A percentile compares a stretch with the other conserved stretches of the same genome.
Evolutionary conservation across 176 grass and related monocot species (phyloP).

Genomic region (Miscanthus lutarioriparius): DNA sequence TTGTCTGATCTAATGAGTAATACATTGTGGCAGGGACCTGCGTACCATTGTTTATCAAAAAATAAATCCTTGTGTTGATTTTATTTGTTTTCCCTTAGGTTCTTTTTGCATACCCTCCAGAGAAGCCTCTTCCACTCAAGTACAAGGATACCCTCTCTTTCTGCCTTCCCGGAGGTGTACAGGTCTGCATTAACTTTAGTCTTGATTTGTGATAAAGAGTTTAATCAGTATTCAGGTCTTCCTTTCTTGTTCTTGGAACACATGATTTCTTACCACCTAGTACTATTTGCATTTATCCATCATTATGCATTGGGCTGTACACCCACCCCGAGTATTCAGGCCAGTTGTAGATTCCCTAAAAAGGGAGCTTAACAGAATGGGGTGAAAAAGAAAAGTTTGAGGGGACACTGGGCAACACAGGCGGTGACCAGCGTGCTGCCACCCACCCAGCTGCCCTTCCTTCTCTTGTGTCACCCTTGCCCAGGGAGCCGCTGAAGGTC

Average conservation of each 20-base stretch:
- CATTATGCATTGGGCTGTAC: neutral
- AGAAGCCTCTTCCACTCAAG: constrained; percentile 86
- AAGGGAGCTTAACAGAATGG: neutral
- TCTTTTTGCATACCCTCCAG: constrained; percentile 94
- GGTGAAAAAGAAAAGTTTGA: neutral
- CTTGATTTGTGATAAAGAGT: constrained; percentile 9
- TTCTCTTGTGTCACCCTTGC: neutral
- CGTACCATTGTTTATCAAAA: neutral
- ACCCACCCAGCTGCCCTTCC: neutral
- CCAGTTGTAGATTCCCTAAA: neutral
- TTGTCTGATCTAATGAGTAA: constrained; percentile 5
- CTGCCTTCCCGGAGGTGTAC: constrained; percentile 94
- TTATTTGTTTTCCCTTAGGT: constrained; percentile 52
- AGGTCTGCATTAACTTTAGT: constrained; percentile 51
- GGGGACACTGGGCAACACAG: neutral
- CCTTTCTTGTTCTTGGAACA: neutral
- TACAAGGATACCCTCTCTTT: constrained; percentile 96
- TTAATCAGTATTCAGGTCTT: constrained; percentile 10
- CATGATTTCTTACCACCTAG: neutral
- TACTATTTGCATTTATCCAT: constrained; percentile 10
- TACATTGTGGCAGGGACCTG: neutral
- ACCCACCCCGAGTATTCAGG: neutral
- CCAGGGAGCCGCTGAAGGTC: neutral
- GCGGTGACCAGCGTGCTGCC: neutral
- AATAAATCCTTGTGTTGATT: constrained; percentile 18